Evolutionary conservation across 257 asterid species (phyloP).

Genomic region (Buddleja alternifolia): DNA sequence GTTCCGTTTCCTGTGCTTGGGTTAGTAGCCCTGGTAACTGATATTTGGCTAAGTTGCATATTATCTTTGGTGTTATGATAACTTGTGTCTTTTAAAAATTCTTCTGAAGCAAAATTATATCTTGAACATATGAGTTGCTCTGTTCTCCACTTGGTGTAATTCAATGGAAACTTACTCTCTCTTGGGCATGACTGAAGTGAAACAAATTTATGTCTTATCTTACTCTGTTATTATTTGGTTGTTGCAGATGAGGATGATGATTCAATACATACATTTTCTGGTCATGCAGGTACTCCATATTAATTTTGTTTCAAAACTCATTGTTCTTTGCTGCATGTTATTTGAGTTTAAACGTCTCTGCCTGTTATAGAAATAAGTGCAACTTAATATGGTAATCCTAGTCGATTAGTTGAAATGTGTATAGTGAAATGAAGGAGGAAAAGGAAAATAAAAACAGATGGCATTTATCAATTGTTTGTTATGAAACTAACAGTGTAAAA

Average conservation of each 20-base stretch:
- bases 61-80: background rate
- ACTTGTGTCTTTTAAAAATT: background rate
- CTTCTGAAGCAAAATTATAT: background rate
- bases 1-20: too few species aligned
- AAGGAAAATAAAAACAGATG: background rate
- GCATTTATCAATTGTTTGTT: background rate
- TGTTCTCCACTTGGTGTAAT: background rate
- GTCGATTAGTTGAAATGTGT: conserved; percentile 1
- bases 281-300: conserved; percentile 66
- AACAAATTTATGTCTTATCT: conserved; percentile 10
- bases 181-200: background rate
- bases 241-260: conserved; percentile 80
- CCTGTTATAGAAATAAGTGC: background rate
- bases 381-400: conserved; percentile 1
- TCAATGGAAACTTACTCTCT: background rate
- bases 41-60: conserved; percentile 14
- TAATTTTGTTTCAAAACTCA: background rate
- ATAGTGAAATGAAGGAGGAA: background rate
- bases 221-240: conserved; percentile 31
- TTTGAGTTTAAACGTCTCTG: conserved; percentile 15
- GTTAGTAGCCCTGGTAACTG: background rate
- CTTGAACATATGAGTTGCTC: background rate
- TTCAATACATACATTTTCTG: conserved; percentile 84
- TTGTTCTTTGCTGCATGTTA: background rate
- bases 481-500: background rate